A percentile compares a stretch with the other conserved stretches of the same genome.
phyloP scores from a whole-genome alignment of 2,329 filamentous ascomycete genomes.

The Ampelomyces quisqualis region DNA sequence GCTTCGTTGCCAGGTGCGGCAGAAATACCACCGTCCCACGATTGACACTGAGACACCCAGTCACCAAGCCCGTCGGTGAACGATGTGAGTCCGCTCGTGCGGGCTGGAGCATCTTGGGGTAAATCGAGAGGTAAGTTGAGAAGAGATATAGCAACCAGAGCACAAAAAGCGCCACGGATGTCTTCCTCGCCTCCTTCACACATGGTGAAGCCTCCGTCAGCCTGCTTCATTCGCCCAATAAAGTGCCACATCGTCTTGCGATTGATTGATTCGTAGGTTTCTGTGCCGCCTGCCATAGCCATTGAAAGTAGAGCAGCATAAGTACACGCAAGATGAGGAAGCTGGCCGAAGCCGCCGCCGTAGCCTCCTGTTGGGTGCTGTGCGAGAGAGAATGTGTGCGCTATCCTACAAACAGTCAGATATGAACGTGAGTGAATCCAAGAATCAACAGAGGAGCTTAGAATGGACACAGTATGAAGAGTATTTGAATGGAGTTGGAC shows the following conservation, averaged over 20 bases:
- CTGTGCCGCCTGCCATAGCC: conserved; percentile 72
- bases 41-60: conserved; percentile 87
- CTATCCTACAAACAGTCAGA: conserved; percentile 50
- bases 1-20: conserved; percentile 84
- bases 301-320: conserved; percentile 83
- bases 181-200: conserved; percentile 86
- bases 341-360: conserved; percentile 89
- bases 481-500: conserved; percentile 18
- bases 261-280: conserved; percentile 74
- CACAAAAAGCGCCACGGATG: conserved; percentile 90
- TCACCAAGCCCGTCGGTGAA: conserved; percentile 74
- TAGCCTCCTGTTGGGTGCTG: conserved; percentile 86
- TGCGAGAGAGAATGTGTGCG: conserved; percentile 74
- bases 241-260: conserved; percentile 87
- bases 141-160: conserved; percentile 78
- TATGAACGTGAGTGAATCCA: background rate
- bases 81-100: conserved; percentile 61
- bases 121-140: conserved; percentile 80
- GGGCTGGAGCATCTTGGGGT: conserved; percentile 68
- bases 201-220: conserved; percentile 87
- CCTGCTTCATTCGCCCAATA: conserved; percentile 82
- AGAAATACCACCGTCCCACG: conserved; percentile 91
- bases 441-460: too few species aligned
- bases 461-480: background rate
- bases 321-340: conserved; percentile 82